These are phyloP conservation scores for Metrosideros polymorpha DNA, from an alignment of 441 rosid genomes.

Conservation along the genomic window DNA sequence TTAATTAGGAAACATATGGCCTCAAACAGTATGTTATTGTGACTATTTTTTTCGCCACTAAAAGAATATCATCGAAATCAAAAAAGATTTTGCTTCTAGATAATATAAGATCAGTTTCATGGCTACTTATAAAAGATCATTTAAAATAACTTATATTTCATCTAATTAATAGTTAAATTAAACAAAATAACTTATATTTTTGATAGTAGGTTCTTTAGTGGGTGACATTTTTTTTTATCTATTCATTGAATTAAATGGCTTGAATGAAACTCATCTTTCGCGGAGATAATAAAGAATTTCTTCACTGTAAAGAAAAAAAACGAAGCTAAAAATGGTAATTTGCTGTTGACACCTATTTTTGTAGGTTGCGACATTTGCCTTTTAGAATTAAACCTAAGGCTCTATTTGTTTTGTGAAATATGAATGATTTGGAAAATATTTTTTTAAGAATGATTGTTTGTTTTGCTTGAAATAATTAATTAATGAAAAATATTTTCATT, in stretches of 20 bases:
- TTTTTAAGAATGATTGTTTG: too few relatives aligned
- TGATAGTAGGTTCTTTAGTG: neutral
- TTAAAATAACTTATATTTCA: neutral
- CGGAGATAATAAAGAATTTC: neutral
- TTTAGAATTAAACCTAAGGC: neutral
- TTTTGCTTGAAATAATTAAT: too few relatives aligned
- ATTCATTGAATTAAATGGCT: neutral
- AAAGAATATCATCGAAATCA: neutral
- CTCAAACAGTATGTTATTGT: neutral
- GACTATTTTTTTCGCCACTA: fast-evolving
- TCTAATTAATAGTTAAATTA: too few relatives aligned
- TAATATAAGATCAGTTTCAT: neutral
- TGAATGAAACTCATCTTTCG: neutral
- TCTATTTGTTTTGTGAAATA: too few relatives aligned
- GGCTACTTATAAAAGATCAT: neutral
- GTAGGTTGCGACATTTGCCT: too few relatives aligned
- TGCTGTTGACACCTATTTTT: too few relatives aligned
- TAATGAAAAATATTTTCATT: too few relatives aligned
- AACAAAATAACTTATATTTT: neutral
- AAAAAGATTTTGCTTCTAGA: neutral
- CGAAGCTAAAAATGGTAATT: too few relatives aligned
- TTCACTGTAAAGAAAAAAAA: neutral
- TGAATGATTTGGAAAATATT: too few relatives aligned
- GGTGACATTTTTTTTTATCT: neutral
- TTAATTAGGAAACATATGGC: neutral